Evolutionary conservation across 1,284 basidiomycete genomes (phyloP), one percentile per base, ranked within the genome.

Genomic region (Golubevia pallescens): DNA sequence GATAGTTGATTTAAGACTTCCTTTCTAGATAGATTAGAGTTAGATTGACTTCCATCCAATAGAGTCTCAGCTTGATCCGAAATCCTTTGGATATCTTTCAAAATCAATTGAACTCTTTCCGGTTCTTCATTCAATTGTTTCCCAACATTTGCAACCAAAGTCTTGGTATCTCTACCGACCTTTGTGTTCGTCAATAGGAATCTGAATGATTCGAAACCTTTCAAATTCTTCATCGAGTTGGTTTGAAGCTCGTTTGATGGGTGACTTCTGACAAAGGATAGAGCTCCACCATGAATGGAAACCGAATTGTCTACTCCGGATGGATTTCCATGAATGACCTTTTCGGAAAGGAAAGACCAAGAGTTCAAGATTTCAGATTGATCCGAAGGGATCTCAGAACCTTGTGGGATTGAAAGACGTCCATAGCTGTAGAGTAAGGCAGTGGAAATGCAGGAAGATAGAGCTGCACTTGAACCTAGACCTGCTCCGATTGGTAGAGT

Each of bases 141-240:
- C 4, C 90, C 90, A 24, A 99, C 97, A 51, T 91, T 91, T 3
- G 94, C 94, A 0, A 99, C 96, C 32, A 99, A 90, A 71, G 91
- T 90, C 87, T 98, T 99, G 4, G 97, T 98, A 86, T 98, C 93
- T 71, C 97, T 89, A 53, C 93, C 92, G 1, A 99, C 91, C 76
- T 92, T 91, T 20, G 95, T 96, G 86, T 99, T 94, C 59, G 94
- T 95, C 71, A 99, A 88, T 60, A 99, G 86, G 88, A 99, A 94
- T 68, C 89, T 75, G 57, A 82, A 67, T 23, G 72, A 72, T 6
- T 70, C 67, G 48, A 84, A 77, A 16, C 77, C 73, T 20, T 67
- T 67, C 16, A 85, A 68, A 52, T 69, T 71, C 54, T 69, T 66
- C 69, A 84, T 71, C 63, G 63, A 61, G 65, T 80, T 78, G 14